These are phyloP conservation scores for Ogataea philodendri DNA, from an alignment of 805 yeast genomes.

Conservation along the genomic window DNA sequence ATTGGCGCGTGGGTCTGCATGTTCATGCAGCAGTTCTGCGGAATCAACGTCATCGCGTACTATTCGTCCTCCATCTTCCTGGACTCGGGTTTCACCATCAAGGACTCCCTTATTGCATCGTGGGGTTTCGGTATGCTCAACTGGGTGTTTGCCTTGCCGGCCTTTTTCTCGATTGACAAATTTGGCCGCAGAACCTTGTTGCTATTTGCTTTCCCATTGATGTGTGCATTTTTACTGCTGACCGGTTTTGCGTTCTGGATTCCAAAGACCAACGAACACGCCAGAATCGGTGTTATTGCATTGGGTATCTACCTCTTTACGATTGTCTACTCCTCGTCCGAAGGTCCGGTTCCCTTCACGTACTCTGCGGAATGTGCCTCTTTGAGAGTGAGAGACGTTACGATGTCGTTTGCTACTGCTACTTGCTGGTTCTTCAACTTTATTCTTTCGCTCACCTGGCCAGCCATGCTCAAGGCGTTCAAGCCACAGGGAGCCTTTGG, in stretches of 20 bases:
- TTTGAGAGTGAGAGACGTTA: constrained; percentile 72
- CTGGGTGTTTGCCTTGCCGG: constrained; percentile 39
- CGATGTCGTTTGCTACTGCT: constrained; percentile 77
- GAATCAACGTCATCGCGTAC: constrained; percentile 49
- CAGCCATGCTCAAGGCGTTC: constrained; percentile 62
- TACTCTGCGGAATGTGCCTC: constrained; percentile 86
- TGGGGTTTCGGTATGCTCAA: constrained; percentile 67
- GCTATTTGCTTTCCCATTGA: constrained; percentile 59
- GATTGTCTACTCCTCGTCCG: constrained; percentile 76
- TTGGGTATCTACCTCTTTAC: constrained; percentile 74
- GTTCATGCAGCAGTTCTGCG: constrained; percentile 41
- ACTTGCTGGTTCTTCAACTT: constrained; percentile 75
- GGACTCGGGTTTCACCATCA: constrained; percentile 60
- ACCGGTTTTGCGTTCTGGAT: constrained; percentile 76
- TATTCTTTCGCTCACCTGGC: constrained; percentile 75
- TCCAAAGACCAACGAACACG: constrained; percentile 40
- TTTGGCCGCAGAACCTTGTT: constrained; percentile 52
- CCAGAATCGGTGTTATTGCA: constrained; percentile 64
- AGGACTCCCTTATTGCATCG: constrained; percentile 69
- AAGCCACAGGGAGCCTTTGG: constrained; percentile 85
- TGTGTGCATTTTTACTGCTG: constrained; percentile 55
- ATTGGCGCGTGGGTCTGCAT: constrained; percentile 32
- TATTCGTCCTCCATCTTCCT: constrained; percentile 76
- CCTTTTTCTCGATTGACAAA: constrained; percentile 33
- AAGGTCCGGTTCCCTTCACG: constrained; percentile 89